These are phyloP conservation scores for Tolypocladium ovalisporum DNA, from an alignment of 2,329 filamentous ascomycete genomes.

Conservation along the genomic window DNA sequence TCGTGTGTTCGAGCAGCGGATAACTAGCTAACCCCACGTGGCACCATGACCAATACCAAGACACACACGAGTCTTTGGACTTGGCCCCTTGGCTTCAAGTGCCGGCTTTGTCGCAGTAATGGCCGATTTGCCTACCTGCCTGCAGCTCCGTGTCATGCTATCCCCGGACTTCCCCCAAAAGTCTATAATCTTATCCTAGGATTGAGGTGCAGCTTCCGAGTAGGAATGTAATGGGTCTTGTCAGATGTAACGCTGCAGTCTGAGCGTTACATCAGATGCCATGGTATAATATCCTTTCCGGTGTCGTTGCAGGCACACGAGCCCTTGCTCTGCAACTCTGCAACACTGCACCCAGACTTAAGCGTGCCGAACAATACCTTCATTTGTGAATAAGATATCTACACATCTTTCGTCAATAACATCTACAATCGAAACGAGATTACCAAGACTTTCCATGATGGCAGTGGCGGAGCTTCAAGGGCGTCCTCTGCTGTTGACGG, in stretches of 20 bases:
- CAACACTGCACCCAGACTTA: too few species aligned
- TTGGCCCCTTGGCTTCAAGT: neutral
- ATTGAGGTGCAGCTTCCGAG: neutral
- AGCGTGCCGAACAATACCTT: neutral
- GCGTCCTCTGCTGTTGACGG: conserved; percentile 26
- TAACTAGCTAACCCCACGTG: neutral
- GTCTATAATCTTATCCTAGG: neutral
- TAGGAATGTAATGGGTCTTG: neutral
- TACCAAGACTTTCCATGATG: neutral
- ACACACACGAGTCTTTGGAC: too few species aligned
- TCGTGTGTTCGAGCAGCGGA: neutral
- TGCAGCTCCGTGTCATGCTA: neutral
- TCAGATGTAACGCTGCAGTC: neutral
- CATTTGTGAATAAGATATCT: too few species aligned
- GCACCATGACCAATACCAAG: too few species aligned
- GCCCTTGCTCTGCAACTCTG: too few species aligned
- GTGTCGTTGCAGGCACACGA: neutral
- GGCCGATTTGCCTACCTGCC: neutral
- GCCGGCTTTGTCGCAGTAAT: neutral
- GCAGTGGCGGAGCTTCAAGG: conserved; percentile 10
- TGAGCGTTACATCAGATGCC: neutral
- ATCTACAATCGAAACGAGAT: too few species aligned
- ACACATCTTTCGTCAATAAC: neutral
- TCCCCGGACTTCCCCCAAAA: neutral
- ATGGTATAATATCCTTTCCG: neutral